Evolutionary conservation across 805 yeast genomes (phyloP).

Genomic region (Ogataea methylovora): DNA sequence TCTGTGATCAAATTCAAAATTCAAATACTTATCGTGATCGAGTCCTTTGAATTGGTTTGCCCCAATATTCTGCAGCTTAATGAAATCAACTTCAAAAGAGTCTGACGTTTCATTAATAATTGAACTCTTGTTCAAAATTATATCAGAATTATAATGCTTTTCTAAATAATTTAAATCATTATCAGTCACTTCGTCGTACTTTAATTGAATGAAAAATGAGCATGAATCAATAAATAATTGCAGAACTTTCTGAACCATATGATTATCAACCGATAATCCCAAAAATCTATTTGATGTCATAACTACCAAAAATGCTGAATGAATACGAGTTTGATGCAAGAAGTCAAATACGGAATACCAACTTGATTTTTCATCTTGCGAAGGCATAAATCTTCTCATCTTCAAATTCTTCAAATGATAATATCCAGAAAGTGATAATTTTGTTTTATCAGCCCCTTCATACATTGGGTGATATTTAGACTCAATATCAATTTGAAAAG

Average conservation of each 20-base stretch:
- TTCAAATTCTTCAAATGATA: conserved; percentile 11
- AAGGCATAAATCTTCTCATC: conserved; percentile 4
- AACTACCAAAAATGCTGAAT: conserved; percentile 28
- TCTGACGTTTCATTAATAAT: conserved; percentile 2
- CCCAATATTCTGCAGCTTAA: conserved; percentile 3
- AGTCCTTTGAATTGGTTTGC: not conserved
- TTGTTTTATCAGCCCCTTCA: conserved; percentile 16
- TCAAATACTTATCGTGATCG: conserved; percentile 13
- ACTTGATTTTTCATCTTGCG: conserved; percentile 2
- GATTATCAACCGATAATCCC: conserved; percentile 6
- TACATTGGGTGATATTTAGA: conserved; percentile 23
- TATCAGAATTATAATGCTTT: conserved; percentile 13
- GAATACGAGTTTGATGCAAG: conserved; percentile 23
- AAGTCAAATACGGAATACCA: conserved; percentile 23
- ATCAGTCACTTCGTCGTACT: conserved; percentile 10
- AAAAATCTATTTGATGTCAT: conserved; percentile 20
- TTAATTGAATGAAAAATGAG: conserved; percentile 15
- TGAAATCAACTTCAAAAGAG: conserved; percentile 6
- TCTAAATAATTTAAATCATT: conserved; percentile 10
- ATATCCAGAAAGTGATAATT: conserved; percentile 13
- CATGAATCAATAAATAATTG: conserved; percentile 11
- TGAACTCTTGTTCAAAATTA: conserved; percentile 9
- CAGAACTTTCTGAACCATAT: conserved; percentile 13
- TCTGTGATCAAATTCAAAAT: conserved; percentile 21
- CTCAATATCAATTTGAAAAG: conserved; percentile 14